These are phyloP conservation scores for Colletotrichum sp. DNA, from an alignment of 2,329 filamentous ascomycete genomes.

Conservation along the genomic window DNA sequence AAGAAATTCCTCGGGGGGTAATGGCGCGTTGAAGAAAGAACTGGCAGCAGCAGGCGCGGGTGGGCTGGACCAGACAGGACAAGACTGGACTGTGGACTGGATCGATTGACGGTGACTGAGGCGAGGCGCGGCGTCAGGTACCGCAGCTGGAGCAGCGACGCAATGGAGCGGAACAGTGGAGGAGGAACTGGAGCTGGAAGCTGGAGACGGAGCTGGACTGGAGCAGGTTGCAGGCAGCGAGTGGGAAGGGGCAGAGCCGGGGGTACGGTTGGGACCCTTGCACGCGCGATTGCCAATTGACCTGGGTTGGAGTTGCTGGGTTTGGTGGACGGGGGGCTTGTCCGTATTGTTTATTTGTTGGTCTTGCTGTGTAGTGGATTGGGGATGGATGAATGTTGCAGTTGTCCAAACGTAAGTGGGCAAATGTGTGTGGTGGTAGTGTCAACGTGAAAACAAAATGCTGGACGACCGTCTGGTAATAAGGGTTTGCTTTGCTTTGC, in stretches of 20 bases:
- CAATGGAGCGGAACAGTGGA: not conserved
- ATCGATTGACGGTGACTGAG: not conserved
- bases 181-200: not conserved
- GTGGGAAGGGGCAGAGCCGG: not conserved
- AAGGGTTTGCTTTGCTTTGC: not conserved
- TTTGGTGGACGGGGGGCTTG: not conserved
- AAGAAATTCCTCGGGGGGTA: constrained; percentile 14
- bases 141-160: not conserved
- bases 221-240: not conserved
- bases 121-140: not conserved
- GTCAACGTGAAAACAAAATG: not conserved
- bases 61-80: not conserved
- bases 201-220: not conserved
- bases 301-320: not conserved
- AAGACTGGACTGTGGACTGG: not conserved
- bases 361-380: not conserved
- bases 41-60: not conserved
- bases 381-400: not conserved
- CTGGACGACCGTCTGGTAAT: not conserved
- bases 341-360: not conserved
- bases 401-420: not conserved
- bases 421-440: not conserved
- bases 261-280: not conserved
- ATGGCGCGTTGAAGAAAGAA: constrained; percentile 4
- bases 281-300: not conserved